Evolutionary conservation across 495 filamentous ascomycete genomes (phyloP).

Genomic region (Hypoxylon cercidicola): DNA sequence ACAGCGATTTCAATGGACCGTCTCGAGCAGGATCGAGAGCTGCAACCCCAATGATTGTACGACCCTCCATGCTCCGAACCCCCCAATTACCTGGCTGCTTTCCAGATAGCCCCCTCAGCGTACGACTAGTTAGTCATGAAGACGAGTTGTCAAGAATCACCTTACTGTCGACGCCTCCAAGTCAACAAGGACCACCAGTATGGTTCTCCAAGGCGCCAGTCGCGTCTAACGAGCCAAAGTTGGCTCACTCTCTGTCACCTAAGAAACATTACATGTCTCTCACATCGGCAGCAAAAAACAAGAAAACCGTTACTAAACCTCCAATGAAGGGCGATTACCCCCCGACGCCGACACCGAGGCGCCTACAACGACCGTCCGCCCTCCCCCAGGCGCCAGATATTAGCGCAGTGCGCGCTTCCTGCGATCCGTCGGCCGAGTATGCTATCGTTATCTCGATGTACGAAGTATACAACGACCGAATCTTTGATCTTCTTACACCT

Average conservation of each 20-base stretch:
- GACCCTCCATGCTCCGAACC: slow-evolving; percentile 49
- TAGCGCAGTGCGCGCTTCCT: slow-evolving; percentile 70
- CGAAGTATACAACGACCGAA: slow-evolving; percentile 98
- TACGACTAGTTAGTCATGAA: slow-evolving; percentile 53
- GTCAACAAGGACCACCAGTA: slow-evolving; percentile 11
- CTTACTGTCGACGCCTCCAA: slow-evolving; percentile 34
- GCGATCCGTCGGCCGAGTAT: slow-evolving; percentile 82
- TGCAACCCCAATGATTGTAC: slow-evolving; percentile 83
- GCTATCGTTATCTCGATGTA: slow-evolving; percentile 96
- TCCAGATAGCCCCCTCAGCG: slow-evolving; percentile 49
- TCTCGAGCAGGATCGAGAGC: slow-evolving; percentile 74
- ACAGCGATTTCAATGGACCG: slow-evolving; percentile 68
- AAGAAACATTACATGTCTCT: slow-evolving; percentile 56
- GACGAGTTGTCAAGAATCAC: slow-evolving; percentile 39
- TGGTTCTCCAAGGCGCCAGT: slow-evolving; percentile 26
- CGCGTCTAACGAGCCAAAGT: slow-evolving; percentile 42
- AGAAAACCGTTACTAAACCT: slow-evolving; percentile 53
- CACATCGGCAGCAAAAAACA: slow-evolving; percentile 53
- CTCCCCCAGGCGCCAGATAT: slow-evolving; percentile 81
- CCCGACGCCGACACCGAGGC: slow-evolving; percentile 63
- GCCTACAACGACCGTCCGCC: slow-evolving; percentile 69
- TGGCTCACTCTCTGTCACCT: slow-evolving; percentile 31
- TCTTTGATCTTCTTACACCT: slow-evolving; percentile 87
- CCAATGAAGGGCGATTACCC: slow-evolving; percentile 54
- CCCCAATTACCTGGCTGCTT: slow-evolving; percentile 41